These are phyloP conservation scores for Cinchona pubescens DNA, from an alignment of 257 asterid genomes.

Conservation along the genomic window DNA sequence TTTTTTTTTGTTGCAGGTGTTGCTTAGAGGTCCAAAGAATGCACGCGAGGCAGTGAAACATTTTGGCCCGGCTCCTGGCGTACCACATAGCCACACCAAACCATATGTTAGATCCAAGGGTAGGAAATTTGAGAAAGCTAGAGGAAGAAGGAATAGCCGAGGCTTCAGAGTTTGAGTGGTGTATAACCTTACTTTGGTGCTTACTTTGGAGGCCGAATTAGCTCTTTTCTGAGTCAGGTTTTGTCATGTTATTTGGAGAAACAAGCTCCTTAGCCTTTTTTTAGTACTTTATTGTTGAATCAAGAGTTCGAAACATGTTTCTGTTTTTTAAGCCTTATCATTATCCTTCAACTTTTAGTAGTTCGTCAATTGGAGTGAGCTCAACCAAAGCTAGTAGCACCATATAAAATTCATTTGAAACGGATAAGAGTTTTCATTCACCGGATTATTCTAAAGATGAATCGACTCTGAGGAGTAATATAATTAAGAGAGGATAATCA, in stretches of 20 bases:
- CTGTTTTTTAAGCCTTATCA: background rate
- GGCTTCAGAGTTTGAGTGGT: slow-evolving; percentile 33
- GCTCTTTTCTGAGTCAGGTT: background rate
- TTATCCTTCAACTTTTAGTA: background rate
- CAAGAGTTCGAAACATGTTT: background rate
- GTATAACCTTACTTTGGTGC: background rate
- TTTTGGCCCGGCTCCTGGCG: slow-evolving; percentile 44
- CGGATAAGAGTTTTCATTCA: too few relatives aligned
- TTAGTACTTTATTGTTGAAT: slow-evolving; percentile 1
- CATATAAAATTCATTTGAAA: background rate
- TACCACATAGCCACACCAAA: slow-evolving; percentile 39
- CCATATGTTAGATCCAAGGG: slow-evolving; percentile 40
- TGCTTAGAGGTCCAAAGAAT: slow-evolving; percentile 37
- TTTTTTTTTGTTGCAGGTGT: slow-evolving; percentile 19
- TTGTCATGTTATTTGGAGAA: slow-evolving; percentile 6
- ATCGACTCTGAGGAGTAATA: background rate
- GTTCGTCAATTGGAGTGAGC: background rate
- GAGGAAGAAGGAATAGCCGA: slow-evolving; percentile 37
- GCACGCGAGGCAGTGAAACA: slow-evolving; percentile 41
- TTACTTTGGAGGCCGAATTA: background rate
- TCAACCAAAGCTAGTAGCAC: background rate
- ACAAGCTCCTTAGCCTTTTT: background rate
- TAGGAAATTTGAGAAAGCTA: slow-evolving; percentile 34
- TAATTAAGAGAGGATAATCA: background rate
- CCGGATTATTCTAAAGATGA: too few relatives aligned